Conservation (phyloP, 495 filamentous ascomycete genomes). For the Bacidia rubella region DNA sequence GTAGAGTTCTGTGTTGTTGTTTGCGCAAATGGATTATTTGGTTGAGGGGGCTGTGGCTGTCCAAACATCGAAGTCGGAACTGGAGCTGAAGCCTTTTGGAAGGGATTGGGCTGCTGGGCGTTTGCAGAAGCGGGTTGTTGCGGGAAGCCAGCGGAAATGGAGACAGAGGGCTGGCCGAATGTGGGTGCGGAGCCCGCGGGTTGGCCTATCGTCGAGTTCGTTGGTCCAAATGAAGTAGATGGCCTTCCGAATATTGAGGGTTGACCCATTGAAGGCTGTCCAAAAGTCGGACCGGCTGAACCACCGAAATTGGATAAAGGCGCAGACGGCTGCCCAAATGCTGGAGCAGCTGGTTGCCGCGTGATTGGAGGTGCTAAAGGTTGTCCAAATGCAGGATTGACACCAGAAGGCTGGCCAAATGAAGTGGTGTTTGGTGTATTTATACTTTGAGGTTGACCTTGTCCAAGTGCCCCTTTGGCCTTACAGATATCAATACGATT, state of each 20-base stretch:
- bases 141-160: background rate
- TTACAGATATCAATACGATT: slow-evolving; percentile 64
- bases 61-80: slow-evolving; percentile 18
- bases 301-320: slow-evolving; percentile 28
- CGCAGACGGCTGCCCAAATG: slow-evolving; percentile 19
- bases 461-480: slow-evolving; percentile 24
- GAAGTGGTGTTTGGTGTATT: slow-evolving; percentile 14
- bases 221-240: slow-evolving; percentile 15
- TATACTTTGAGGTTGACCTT: slow-evolving; percentile 14
- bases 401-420: slow-evolving; percentile 29
- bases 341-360: slow-evolving; percentile 18
- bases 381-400: slow-evolving; percentile 23
- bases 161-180: slow-evolving; percentile 19
- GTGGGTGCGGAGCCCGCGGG: slow-evolving; percentile 22
- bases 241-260: slow-evolving; percentile 15
- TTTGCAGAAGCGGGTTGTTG: slow-evolving; percentile 23
- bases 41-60: slow-evolving; percentile 11
- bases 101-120: slow-evolving; percentile 15
- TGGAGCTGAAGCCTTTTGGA: slow-evolving; percentile 1
- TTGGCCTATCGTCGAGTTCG: slow-evolving; percentile 19
- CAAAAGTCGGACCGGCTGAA: slow-evolving; percentile 22
- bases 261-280: slow-evolving; percentile 23
- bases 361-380: slow-evolving; percentile 21
- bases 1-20: slow-evolving; percentile 16
- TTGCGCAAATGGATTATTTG: slow-evolving; percentile 6